Evolutionary conservation across 1,139 yeast species (phyloP), one percentile per base, ranked within the genome.

Genomic region (Arxiozyma slooffiae): DNA sequence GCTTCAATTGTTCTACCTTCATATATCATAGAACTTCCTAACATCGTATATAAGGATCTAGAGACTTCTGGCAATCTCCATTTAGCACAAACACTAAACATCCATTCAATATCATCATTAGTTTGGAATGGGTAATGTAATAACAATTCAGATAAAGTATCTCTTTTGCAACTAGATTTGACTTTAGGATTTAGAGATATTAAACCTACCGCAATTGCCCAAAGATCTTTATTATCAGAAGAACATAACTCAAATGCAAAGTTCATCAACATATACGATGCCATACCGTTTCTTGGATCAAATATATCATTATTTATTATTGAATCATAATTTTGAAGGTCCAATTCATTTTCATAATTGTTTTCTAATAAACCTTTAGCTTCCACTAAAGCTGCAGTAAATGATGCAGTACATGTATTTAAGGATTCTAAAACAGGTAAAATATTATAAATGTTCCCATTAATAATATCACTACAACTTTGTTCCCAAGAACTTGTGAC

Each of bases 51-150:
- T 18, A 80, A 67, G 44, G 71, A 70, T 55, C 74, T 73, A 0
- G 85, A 80, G 8, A 85, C 79, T 5, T 74, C 67, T n/a, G 78
- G 72, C 46, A 77, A 56, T 57, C 70, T 74, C 63, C 77, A 66
- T 50, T 74, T 68, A 1, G 79, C 72, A 69, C 77, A 74, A 41
- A 78, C 72, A 1, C 86, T 78, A 48, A 86, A 69, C 34, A 84
- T 79, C 94, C 95, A 85, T 63, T 85, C 94, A 55, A 84, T 73
- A 59, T 86, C 95, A 60, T 84, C 92, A 58, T 82, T 82, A 7
- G 82, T 77, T 47, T 74, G 69, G 59, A 80, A 80, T 41, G 79
- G 72, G 60, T 74, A 82, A 9, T 68, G 69, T n/a, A 90, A 89
- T 38, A 87, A 69, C 50, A 77, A 74, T 49, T 80, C 81, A 2